A percentile compares a stretch with the other conserved stretches of the same genome.
Evolutionary conservation across 495 filamentous ascomycete genomes (phyloP).

Genomic region (Trichoderma parareesei): DNA sequence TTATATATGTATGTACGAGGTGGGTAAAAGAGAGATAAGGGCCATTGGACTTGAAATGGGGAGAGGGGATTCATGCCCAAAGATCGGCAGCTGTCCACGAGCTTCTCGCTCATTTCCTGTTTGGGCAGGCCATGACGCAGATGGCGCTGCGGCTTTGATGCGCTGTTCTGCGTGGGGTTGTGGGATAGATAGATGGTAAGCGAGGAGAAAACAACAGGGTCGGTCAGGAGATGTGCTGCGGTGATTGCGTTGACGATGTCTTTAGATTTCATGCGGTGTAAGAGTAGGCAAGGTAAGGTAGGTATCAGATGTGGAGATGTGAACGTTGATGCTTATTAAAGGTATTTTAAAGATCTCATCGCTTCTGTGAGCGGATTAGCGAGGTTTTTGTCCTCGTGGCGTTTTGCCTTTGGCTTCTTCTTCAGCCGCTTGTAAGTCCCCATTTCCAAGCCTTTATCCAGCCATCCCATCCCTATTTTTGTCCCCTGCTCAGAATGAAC

Average conservation of each 20-base stretch:
- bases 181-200: neutral
- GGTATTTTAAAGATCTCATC: neutral
- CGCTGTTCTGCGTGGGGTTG: neutral
- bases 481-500: neutral
- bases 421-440: too few species aligned
- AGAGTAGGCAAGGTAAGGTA: too few species aligned
- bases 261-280: too few species aligned
- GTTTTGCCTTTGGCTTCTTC: too few species aligned
- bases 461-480: neutral
- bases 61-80: neutral
- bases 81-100: neutral
- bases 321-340: neutral
- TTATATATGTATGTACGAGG: too few species aligned
- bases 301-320: too few species aligned
- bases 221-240: neutral
- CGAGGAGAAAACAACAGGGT: neutral
- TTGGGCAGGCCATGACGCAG: neutral
- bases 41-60: too few species aligned
- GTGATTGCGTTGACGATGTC: too few species aligned
- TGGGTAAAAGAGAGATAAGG: too few species aligned
- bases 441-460: neutral
- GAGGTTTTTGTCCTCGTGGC: neutral
- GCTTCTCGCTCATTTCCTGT: neutral
- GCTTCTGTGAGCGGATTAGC: neutral
- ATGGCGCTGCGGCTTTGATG: conserved; percentile 7